Conservation (phyloP, 345 rosid genomes). For the Trapa incisa region DNA sequence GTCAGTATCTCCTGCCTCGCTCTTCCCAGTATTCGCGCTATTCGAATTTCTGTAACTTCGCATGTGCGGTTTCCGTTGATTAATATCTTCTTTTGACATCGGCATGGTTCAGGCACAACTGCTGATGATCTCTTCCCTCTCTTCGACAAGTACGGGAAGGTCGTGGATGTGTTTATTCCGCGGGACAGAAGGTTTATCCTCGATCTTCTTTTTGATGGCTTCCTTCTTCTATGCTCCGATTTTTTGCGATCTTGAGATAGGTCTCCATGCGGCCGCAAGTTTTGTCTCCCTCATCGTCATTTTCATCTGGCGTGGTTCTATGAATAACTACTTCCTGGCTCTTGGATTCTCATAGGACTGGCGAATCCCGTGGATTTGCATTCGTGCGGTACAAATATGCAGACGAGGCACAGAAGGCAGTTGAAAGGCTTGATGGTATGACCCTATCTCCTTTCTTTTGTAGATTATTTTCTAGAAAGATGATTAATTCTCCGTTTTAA, state of each 20-base stretch:
- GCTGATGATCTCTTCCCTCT: constrained; percentile 66
- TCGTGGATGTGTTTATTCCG: constrained; percentile 58
- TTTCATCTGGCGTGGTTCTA: not conserved
- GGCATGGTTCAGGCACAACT: constrained; percentile 33
- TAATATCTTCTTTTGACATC: not conserved
- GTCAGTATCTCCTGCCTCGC: constrained; percentile 10
- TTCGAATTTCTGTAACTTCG: not conserved
- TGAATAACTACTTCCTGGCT: not conserved
- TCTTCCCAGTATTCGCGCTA: too few species aligned
- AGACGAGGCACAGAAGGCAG: constrained; percentile 63
- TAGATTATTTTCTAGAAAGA: not conserved
- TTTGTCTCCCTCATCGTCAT: not conserved
- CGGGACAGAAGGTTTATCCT: constrained; percentile 43
- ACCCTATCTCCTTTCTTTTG: not conserved
- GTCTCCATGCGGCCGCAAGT: not conserved
- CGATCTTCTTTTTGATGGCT: not conserved
- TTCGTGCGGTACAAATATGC: constrained; percentile 63
- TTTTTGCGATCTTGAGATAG: not conserved
- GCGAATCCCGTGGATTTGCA: constrained; percentile 60
- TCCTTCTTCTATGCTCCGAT: too few species aligned
- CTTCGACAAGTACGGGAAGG: constrained; percentile 60
- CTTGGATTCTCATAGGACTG: constrained; percentile 24
- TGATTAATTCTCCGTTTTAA: not conserved
- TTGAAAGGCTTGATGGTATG: constrained; percentile 51
- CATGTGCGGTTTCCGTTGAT: not conserved